A percentile compares a stretch with the other conserved stretches of the same genome.
phyloP scores from a whole-genome alignment of 768 basidiomycete species.

The Tricholoma saponaceum region DNA sequence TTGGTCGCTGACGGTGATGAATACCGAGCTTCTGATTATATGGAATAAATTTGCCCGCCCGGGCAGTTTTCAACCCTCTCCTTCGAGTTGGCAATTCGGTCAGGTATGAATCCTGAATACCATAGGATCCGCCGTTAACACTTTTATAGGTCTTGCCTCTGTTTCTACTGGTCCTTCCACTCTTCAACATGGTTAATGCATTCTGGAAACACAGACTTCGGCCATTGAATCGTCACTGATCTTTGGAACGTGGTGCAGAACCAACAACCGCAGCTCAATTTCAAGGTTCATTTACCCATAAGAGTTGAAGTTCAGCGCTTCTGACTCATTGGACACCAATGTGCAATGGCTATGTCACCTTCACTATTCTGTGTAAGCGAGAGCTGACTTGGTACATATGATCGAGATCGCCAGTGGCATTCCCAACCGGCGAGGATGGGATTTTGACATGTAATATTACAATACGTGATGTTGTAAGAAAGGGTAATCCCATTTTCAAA shows the following conservation, averaged over 20 bases:
- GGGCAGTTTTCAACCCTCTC: background rate
- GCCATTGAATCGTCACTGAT: background rate
- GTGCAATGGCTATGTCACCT: too few species aligned
- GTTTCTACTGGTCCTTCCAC: slow-evolving; percentile 14
- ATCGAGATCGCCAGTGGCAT: too few species aligned
- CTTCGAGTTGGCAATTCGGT: slow-evolving; percentile 18
- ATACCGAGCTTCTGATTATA: slow-evolving; percentile 15
- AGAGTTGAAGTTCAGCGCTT: too few species aligned
- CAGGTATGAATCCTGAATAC: slow-evolving; percentile 9
- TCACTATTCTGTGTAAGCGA: too few species aligned
- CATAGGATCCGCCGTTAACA: background rate
- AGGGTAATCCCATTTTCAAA: too few species aligned
- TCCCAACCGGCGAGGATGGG: too few species aligned
- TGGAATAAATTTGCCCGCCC: slow-evolving; percentile 9
- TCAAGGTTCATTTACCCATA: background rate
- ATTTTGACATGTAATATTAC: too few species aligned
- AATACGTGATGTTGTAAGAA: too few species aligned
- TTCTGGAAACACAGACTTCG: slow-evolving; percentile 10
- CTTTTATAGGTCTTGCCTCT: slow-evolving; percentile 13
- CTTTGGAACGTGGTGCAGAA: background rate
- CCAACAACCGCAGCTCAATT: background rate
- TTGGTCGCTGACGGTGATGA: slow-evolving; percentile 16
- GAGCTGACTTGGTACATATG: too few species aligned
- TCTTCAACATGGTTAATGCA: slow-evolving; percentile 12
- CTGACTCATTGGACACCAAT: too few species aligned